Percentiles rank a stretch among this genome's conserved stretches.
Conservation (phyloP, 2,329 filamentous ascomycete species). For the Chrysosporium keratinophilum region DNA sequence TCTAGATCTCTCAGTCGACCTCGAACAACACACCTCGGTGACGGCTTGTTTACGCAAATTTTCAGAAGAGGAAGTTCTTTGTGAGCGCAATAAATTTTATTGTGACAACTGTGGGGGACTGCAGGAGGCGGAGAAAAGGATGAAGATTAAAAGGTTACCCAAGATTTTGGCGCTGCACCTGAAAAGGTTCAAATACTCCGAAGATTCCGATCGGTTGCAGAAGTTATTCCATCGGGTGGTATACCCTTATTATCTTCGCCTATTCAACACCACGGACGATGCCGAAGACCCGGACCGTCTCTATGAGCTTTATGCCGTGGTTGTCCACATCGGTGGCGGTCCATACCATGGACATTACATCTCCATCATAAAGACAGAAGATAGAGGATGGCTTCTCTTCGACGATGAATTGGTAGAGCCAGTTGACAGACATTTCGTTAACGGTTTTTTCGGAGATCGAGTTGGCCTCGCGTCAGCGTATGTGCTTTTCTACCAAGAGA, state of each 20-base stretch:
- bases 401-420: slow-evolving; percentile 98
- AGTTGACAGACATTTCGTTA: slow-evolving; percentile 89
- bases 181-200: slow-evolving; percentile 97
- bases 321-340: slow-evolving; percentile 92
- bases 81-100: slow-evolving; percentile 96
- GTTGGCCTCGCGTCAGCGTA: slow-evolving; percentile 88
- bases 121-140: slow-evolving; percentile 95
- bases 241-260: slow-evolving; percentile 88
- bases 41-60: slow-evolving; percentile 93
- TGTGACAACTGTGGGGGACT: slow-evolving; percentile 94
- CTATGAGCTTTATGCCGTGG: slow-evolving; percentile 93
- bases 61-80: slow-evolving; percentile 96
- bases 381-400: slow-evolving; percentile 90
- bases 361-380: slow-evolving; percentile 92
- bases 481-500: slow-evolving; percentile 96
- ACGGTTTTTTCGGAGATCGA: slow-evolving; percentile 93
- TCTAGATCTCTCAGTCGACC: slow-evolving; percentile 86
- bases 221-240: slow-evolving; percentile 96
- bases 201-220: slow-evolving; percentile 83
- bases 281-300: slow-evolving; percentile 85
- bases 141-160: slow-evolving; percentile 95
- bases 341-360: slow-evolving; percentile 98
- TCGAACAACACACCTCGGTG: slow-evolving; percentile 90
- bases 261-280: slow-evolving; percentile 96
- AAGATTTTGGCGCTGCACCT: slow-evolving; percentile 85